Conservation (phyloP, 768 basidiomycete genomes). For the Pleurotus eryngii region DNA sequence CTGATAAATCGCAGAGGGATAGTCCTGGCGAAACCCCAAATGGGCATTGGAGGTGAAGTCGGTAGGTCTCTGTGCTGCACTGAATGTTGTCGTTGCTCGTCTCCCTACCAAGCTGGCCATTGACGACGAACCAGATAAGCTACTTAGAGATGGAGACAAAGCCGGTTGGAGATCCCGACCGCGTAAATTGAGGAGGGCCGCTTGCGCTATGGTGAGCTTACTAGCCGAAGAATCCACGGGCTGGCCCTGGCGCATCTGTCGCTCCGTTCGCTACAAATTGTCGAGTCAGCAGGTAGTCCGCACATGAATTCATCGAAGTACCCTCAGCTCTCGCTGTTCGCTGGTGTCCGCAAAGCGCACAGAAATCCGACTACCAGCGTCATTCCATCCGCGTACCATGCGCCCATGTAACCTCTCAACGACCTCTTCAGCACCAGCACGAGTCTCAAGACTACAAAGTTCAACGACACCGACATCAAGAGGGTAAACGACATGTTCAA, state of each 20-base stretch:
- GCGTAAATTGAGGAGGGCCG: slow-evolving; percentile 70
- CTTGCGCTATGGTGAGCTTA: slow-evolving; percentile 69
- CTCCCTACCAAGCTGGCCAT: background rate
- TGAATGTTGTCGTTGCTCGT: background rate
- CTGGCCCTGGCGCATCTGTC: slow-evolving; percentile 42
- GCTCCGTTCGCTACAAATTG: slow-evolving; percentile 54
- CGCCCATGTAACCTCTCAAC: slow-evolving; percentile 77
- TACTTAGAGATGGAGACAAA: background rate
- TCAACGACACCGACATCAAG: background rate
- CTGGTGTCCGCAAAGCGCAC: slow-evolving; percentile 78
- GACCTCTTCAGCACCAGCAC: slow-evolving; percentile 70
- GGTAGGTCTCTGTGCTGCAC: too few species aligned
- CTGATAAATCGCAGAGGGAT: background rate
- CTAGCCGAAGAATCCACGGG: slow-evolving; percentile 61
- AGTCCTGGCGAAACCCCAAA: background rate
- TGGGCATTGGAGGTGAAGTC: background rate
- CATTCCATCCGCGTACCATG: slow-evolving; percentile 78
- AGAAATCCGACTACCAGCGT: slow-evolving; percentile 71
- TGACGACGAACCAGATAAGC: background rate
- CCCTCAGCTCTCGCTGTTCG: slow-evolving; percentile 75
- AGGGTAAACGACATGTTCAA: background rate
- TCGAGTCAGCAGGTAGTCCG: background rate
- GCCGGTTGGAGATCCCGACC: slow-evolving; percentile 51
- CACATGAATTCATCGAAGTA: slow-evolving; percentile 32
- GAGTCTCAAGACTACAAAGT: slow-evolving; percentile 60